Percentiles rank a stretch among this genome's conserved stretches.
phyloP scores from a whole-genome alignment of 805 yeast species.

The Yamadazyma phyllophila region DNA sequence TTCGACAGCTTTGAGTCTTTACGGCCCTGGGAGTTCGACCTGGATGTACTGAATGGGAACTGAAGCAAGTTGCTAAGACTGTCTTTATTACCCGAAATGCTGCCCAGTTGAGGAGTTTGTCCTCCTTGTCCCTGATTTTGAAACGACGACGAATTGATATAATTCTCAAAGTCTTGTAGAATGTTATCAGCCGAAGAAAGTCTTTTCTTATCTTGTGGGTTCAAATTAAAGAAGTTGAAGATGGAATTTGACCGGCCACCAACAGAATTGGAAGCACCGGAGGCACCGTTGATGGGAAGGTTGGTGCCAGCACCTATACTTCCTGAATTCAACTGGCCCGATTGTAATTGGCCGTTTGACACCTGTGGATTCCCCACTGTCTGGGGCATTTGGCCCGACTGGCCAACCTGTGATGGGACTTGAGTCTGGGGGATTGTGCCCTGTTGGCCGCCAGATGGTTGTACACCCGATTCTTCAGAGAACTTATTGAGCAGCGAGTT shows the following conservation, averaged over 20 bases:
- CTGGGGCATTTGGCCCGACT: too few species aligned
- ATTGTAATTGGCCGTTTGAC: too few species aligned
- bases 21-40: slow-evolving; percentile 16
- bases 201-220: slow-evolving; percentile 30
- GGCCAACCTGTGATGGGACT: too few species aligned
- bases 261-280: too few species aligned
- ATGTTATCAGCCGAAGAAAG: slow-evolving; percentile 18
- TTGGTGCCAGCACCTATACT: slow-evolving; percentile 1
- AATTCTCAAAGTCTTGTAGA: slow-evolving; percentile 32
- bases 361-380: too few species aligned
- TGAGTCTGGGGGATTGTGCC: too few species aligned
- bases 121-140: background rate
- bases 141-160: slow-evolving; percentile 16
- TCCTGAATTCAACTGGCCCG: background rate
- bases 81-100: slow-evolving; percentile 21
- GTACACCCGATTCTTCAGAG: too few species aligned
- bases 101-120: background rate
- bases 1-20: slow-evolving; percentile 23
- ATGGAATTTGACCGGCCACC: slow-evolving; percentile 33
- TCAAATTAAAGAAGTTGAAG: slow-evolving; percentile 23
- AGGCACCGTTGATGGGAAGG: background rate
- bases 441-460: too few species aligned
- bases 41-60: slow-evolving; percentile 9
- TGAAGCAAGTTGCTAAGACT: slow-evolving; percentile 27
- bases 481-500: background rate